Evolutionary conservation across 106 monocot species (phyloP).

Genomic region (Dendrobium catenatum): DNA sequence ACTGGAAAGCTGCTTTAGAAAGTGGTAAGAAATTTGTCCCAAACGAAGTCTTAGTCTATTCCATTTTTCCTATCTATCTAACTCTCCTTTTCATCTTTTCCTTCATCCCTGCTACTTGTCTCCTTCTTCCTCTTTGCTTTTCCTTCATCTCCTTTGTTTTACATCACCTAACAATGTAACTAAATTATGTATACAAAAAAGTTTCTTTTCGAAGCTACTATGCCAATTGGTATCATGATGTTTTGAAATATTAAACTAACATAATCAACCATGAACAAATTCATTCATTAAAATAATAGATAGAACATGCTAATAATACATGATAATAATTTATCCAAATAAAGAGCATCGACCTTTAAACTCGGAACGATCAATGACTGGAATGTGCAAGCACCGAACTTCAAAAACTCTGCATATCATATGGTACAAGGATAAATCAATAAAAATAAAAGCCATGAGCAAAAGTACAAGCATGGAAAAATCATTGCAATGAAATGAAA

Average conservation of each 20-base stretch:
- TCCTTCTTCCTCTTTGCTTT: not conserved
- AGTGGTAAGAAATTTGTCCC: too few relatives aligned
- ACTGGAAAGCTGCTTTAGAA: too few relatives aligned
- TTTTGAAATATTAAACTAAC: not conserved
- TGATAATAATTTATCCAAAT: not conserved
- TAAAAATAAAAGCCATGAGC: not conserved
- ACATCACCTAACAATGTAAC: not conserved
- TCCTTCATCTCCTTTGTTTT: not conserved
- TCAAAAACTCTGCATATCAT: constrained; percentile 12
- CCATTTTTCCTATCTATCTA: too few relatives aligned
- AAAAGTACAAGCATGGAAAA: not conserved
- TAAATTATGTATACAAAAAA: too few relatives aligned
- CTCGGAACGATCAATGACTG: not conserved
- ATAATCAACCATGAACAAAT: not conserved
- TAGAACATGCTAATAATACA: not conserved
- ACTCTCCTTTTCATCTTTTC: not conserved
- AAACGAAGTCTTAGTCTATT: not conserved
- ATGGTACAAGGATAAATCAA: not conserved
- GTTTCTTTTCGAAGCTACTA: not conserved
- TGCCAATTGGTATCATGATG: not conserved
- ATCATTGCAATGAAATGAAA: not conserved
- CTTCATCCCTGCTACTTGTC: not conserved
- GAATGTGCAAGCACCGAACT: constrained; percentile 13
- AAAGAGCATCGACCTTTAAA: constrained; percentile 2
- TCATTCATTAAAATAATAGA: not conserved